Percentiles rank a stretch among this genome's conserved stretches.
phyloP scores from a whole-genome alignment of 306 rosid genomes.

The Quercus glauca region DNA sequence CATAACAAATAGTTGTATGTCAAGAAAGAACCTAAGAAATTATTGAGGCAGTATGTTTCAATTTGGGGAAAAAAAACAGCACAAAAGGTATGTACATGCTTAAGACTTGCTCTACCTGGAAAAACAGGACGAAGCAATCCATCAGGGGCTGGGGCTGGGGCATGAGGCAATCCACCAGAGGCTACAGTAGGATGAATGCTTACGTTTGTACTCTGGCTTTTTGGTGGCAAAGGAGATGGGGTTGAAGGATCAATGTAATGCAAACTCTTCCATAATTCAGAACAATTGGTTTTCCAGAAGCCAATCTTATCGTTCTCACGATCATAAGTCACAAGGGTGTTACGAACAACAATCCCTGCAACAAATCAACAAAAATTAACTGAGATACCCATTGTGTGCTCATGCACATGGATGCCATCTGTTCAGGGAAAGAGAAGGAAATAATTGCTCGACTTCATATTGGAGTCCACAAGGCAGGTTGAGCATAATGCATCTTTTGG shows the following conservation, averaged over 20 bases:
- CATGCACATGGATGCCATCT: neutral
- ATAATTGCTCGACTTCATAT: neutral
- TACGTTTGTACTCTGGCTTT: conserved; percentile 29
- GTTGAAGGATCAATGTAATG: conserved; percentile 47
- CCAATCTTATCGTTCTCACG: conserved; percentile 79
- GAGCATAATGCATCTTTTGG: conserved; percentile 6
- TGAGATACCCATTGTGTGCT: neutral
- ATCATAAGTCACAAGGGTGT: conserved; percentile 88
- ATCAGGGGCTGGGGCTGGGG: conserved; percentile 36
- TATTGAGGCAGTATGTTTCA: neutral
- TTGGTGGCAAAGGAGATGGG: conserved; percentile 45
- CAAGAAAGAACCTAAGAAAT: neutral
- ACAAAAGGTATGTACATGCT: conserved; percentile 4
- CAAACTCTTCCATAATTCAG: conserved; percentile 83
- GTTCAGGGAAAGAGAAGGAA: neutral
- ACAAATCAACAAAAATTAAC: conserved; percentile 9
- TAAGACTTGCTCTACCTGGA: conserved; percentile 48
- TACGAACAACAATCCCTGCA: conserved; percentile 85
- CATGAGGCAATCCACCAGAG: conserved; percentile 23
- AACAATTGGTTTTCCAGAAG: conserved; percentile 98
- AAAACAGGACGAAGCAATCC: conserved; percentile 32
- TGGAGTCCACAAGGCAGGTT: neutral
- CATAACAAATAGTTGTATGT: neutral
- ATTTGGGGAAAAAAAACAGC: neutral
- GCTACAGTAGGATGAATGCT: conserved; percentile 47